Percentiles rank a stretch among this genome's conserved stretches.
These are phyloP conservation scores for Boletus speciosus DNA, from an alignment of 768 basidiomycete genomes.

Conservation along the genomic window DNA sequence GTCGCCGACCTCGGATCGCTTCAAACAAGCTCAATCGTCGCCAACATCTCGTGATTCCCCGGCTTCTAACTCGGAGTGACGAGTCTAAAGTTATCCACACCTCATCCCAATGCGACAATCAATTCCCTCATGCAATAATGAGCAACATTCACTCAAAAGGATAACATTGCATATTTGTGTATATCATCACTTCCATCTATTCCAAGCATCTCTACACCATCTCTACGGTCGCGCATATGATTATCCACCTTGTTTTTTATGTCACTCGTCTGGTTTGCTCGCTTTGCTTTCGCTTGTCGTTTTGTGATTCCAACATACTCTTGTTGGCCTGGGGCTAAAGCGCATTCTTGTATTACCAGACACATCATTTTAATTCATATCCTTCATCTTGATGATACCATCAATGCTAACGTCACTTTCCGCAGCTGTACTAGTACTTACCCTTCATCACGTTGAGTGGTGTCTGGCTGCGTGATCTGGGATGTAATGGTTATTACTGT, in stretches of 20 bases:
- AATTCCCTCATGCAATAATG: conserved; percentile 3
- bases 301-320: conserved; percentile 27
- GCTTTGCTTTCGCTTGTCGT: conserved; percentile 26
- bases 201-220: conserved; percentile 27
- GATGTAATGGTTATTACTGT: not conserved
- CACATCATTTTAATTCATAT: conserved; percentile 31
- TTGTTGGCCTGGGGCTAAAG: conserved; percentile 27
- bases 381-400: conserved; percentile 3
- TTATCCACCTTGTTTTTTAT: conserved; percentile 19
- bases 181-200: conserved; percentile 34
- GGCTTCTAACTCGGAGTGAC: conserved; percentile 21
- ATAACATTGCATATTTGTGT: conserved; percentile 34
- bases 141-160: conserved; percentile 13
- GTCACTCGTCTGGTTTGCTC: conserved; percentile 26
- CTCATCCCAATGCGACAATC: not conserved
- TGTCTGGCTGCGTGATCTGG: not conserved
- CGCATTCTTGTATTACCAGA: conserved; percentile 32
- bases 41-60: conserved; percentile 25
- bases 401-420: conserved; percentile 5
- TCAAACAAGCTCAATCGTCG: conserved; percentile 41
- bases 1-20: conserved; percentile 55
- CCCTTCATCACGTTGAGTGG: not conserved
- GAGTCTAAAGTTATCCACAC: not conserved
- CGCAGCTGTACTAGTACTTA: not conserved
- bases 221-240: conserved; percentile 26